Conservation (phyloP, 768 basidiomycete genomes). For the Phylloporus sp. region DNA sequence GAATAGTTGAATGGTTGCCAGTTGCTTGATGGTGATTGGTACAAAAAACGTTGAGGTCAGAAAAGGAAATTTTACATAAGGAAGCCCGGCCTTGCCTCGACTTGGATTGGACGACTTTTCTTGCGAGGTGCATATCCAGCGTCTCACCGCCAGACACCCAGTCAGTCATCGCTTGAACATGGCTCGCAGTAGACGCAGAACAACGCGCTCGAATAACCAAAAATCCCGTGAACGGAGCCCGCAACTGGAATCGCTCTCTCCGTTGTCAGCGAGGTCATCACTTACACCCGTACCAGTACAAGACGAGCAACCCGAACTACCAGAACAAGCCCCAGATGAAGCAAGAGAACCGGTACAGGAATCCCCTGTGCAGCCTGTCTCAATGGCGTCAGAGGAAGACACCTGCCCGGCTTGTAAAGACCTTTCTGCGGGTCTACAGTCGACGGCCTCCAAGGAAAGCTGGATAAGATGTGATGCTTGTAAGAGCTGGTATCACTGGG, state of each 20-base stretch:
- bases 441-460: slow-evolving; percentile 54
- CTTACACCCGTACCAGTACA: slow-evolving; percentile 24
- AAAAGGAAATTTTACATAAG: slow-evolving; percentile 29
- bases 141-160: slow-evolving; percentile 7
- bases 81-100: not conserved
- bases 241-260: slow-evolving; percentile 28
- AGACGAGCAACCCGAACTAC: slow-evolving; percentile 13
- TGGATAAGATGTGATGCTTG: slow-evolving; percentile 84
- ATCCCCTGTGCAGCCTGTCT: slow-evolving; percentile 1
- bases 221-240: slow-evolving; percentile 34
- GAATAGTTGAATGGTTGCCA: no score
- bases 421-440: slow-evolving; percentile 25
- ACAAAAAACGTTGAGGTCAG: no score
- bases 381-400: slow-evolving; percentile 25
- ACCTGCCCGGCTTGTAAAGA: slow-evolving; percentile 51
- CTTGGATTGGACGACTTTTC: slow-evolving; percentile 10
- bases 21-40: no score
- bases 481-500: slow-evolving; percentile 82
- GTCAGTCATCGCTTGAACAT: slow-evolving; percentile 25
- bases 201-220: slow-evolving; percentile 34
- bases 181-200: slow-evolving; percentile 43
- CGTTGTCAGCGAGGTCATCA: slow-evolving; percentile 28
- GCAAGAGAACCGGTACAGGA: slow-evolving; percentile 14
- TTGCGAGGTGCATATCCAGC: slow-evolving; percentile 5
- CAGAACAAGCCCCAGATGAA: slow-evolving; percentile 17